Percentiles rank a stretch among this genome's conserved stretches.
Evolutionary conservation across 2,329 filamentous ascomycete genomes (phyloP).

Genomic region (Penicillium sp.): DNA sequence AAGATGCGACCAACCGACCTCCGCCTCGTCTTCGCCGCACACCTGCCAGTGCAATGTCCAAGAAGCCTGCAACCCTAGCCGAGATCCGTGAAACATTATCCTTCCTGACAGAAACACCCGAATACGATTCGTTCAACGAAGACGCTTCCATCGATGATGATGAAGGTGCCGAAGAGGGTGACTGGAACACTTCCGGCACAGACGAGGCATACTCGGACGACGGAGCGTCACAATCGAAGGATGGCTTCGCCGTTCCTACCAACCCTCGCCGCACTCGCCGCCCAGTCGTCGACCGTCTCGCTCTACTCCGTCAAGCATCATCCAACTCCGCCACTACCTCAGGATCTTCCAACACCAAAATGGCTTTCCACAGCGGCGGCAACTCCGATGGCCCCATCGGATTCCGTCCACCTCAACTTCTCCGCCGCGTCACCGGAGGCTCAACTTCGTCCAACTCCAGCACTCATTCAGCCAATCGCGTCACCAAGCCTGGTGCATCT

Average conservation of each 20-base stretch:
- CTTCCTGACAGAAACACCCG: slow-evolving; percentile 71
- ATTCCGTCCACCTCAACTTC: slow-evolving; percentile 33
- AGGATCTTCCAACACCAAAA: slow-evolving; percentile 24
- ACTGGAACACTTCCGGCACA: slow-evolving; percentile 14
- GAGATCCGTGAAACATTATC: slow-evolving; percentile 84
- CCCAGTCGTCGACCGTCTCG: slow-evolving; percentile 46
- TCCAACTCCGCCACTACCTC: slow-evolving; percentile 40
- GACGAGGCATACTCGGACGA: slow-evolving; percentile 20
- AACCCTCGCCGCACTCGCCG: slow-evolving; percentile 41
- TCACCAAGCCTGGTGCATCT: slow-evolving; percentile 39
- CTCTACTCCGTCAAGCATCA: slow-evolving; percentile 46
- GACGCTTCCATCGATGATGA: slow-evolving; percentile 51
- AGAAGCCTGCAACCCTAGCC: slow-evolving; percentile 70
- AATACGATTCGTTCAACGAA: slow-evolving; percentile 54
- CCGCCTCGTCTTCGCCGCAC: slow-evolving; percentile 64
- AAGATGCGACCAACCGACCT: slow-evolving; percentile 52
- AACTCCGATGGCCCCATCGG: slow-evolving; percentile 25
- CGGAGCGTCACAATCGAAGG: slow-evolving; percentile 25
- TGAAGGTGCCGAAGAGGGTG: slow-evolving; percentile 18
- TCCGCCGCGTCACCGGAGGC: slow-evolving; percentile 32
- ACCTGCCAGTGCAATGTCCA: slow-evolving; percentile 50
- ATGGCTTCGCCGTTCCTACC: slow-evolving; percentile 27
- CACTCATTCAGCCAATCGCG: slow-evolving; percentile 21
- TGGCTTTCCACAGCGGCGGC: slow-evolving; percentile 34
- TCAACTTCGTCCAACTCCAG: slow-evolving; percentile 29